A percentile compares a stretch with the other conserved stretches of the same genome.
Evolutionary conservation across 2,329 filamentous ascomycete genomes (phyloP).

Genomic region (Calonectria pauciramosa): DNA sequence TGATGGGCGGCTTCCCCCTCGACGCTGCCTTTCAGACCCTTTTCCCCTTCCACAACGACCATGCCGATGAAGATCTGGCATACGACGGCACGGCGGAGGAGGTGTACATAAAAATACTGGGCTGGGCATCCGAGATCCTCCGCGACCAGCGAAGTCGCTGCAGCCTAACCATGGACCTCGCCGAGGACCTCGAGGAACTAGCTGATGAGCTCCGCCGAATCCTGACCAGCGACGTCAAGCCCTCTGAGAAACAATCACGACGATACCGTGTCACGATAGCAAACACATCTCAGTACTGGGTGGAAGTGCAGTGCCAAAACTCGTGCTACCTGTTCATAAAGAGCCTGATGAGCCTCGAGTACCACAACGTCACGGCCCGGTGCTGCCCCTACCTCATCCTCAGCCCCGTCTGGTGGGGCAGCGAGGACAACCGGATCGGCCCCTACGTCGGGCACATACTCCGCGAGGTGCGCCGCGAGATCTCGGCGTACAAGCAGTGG

Average conservation of each 20-base stretch:
- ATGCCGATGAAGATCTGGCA: neutral
- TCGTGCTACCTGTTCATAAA: neutral
- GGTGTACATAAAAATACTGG: neutral
- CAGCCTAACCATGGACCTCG: neutral
- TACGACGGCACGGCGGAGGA: neutral
- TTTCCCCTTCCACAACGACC: neutral
- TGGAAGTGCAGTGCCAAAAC: neutral
- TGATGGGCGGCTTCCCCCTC: neutral
- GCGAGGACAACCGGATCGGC: neutral
- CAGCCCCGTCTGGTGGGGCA: too few relatives aligned
- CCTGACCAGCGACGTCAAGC: neutral
- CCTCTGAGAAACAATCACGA: neutral
- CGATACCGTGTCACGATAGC: neutral
- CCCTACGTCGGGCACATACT: neutral
- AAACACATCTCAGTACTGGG: neutral
- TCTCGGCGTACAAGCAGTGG: neutral
- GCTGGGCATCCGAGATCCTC: neutral
- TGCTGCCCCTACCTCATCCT: neutral
- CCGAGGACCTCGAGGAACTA: neutral
- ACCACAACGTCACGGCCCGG: neutral
- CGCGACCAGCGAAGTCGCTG: neutral
- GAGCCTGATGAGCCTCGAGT: neutral
- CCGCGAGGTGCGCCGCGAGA: constrained; percentile 3
- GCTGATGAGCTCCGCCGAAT: neutral
- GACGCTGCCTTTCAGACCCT: neutral